Percentiles rank a stretch among this genome's conserved stretches.
Evolutionary conservation across 306 rosid species (phyloP).

Genomic region (Ziziphus jujuba): DNA sequence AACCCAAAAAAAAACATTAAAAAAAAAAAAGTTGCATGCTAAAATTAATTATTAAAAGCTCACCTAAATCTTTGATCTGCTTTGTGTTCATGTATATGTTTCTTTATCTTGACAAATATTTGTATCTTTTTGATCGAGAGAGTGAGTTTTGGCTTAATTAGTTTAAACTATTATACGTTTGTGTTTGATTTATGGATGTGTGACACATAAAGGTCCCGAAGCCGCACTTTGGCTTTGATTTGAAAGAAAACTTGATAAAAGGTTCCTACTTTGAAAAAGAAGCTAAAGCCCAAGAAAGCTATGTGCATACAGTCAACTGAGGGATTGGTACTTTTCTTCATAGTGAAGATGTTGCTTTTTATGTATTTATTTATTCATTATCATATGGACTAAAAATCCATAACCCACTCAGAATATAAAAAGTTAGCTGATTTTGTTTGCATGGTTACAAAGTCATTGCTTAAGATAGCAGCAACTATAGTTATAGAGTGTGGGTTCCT

Average conservation of each 20-base stretch:
- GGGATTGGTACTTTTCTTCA: conserved; percentile 63
- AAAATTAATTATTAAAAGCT: conserved; percentile 2
- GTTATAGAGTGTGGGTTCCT: too few species aligned
- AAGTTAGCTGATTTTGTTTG: too few species aligned
- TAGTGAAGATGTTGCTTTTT: conserved; percentile 51
- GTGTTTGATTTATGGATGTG: conserved; percentile 29
- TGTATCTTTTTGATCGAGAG: conserved; percentile 1
- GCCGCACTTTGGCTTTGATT: conserved; percentile 31
- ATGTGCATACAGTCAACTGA: conserved; percentile 33
- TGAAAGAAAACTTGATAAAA: conserved; percentile 14
- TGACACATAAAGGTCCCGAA: conserved; percentile 47
- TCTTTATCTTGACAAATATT: neutral
- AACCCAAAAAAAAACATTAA: too few species aligned
- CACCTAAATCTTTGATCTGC: conserved; percentile 18
- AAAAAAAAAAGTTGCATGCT: too few species aligned
- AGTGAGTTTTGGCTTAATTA: conserved; percentile 13
- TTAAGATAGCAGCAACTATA: too few species aligned
- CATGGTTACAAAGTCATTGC: too few species aligned
- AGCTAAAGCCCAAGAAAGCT: conserved; percentile 25
- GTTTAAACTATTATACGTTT: conserved; percentile 9
- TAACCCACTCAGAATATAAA: too few species aligned
- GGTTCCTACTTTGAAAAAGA: conserved; percentile 14
- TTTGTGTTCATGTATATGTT: neutral
- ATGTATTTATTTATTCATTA: too few species aligned
- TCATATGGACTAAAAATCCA: neutral